Conservation (phyloP, 2,329 filamentous ascomycete species). For the Huntiella moniliformis region DNA sequence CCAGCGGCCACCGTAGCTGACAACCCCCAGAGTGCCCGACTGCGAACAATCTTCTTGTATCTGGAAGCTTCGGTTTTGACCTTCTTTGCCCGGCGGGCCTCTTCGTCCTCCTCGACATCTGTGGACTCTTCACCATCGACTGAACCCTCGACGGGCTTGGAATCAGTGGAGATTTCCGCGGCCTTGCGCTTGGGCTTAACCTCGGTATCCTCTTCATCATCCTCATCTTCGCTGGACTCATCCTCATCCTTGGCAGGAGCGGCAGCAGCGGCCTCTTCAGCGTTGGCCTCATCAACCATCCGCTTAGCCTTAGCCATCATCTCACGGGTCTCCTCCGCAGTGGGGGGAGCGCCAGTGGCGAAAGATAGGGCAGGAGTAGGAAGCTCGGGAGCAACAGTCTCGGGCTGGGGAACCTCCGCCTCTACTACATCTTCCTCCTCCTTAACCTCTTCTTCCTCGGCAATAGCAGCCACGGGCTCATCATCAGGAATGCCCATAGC, state of each 20-base stretch:
- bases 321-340: slow-evolving; percentile 57
- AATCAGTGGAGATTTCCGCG: slow-evolving; percentile 49
- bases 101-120: slow-evolving; percentile 24
- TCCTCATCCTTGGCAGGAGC: slow-evolving; percentile 15
- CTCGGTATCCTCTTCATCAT: slow-evolving; percentile 19
- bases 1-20: slow-evolving; percentile 75
- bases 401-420: slow-evolving; percentile 40
- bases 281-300: slow-evolving; percentile 57
- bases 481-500: slow-evolving; percentile 22
- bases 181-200: slow-evolving; percentile 48
- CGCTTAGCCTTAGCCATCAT: slow-evolving; percentile 76
- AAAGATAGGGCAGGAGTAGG: slow-evolving; percentile 17
- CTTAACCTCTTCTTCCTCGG: slow-evolving; percentile 19
- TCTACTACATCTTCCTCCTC: slow-evolving; percentile 50
- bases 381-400: slow-evolving; percentile 14
- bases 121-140: slow-evolving; percentile 15
- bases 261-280: slow-evolving; percentile 20
- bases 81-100: slow-evolving; percentile 48
- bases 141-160: slow-evolving; percentile 20
- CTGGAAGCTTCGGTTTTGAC: slow-evolving; percentile 64
- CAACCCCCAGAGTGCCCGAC: slow-evolving; percentile 68
- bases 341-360: slow-evolving; percentile 43
- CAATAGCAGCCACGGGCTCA: slow-evolving; percentile 20
- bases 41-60: slow-evolving; percentile 71
- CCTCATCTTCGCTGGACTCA: slow-evolving; percentile 21